Conservation (phyloP, 75 land plant genomes). For the Larix kaempferi region DNA sequence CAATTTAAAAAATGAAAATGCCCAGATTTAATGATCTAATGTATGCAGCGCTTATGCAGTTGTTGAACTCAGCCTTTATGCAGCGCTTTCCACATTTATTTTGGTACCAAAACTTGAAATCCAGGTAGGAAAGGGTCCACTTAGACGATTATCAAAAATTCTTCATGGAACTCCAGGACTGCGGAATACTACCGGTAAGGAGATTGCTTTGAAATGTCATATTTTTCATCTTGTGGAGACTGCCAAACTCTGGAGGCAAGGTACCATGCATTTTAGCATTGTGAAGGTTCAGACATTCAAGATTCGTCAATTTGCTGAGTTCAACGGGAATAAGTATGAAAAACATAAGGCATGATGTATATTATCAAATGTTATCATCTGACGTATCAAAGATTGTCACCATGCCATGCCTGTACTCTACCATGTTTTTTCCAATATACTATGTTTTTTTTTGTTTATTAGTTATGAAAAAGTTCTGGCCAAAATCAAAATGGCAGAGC, state of each 20-base stretch:
- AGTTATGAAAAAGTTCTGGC: too few relatives aligned
- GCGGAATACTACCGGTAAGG: neutral
- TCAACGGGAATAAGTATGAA: constrained; percentile 6
- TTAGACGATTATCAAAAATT: neutral
- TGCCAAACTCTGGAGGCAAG: constrained; percentile 3
- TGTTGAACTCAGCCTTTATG: too few relatives aligned
- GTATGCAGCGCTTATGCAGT: too few relatives aligned
- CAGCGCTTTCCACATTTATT: neutral
- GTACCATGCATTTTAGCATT: constrained; percentile 2
- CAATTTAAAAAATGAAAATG: too few relatives aligned
- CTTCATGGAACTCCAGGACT: constrained; percentile 2
- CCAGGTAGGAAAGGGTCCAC: constrained; percentile 10
- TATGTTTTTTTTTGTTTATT: too few relatives aligned
- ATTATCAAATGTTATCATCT: too few relatives aligned
- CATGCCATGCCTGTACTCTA: too few relatives aligned
- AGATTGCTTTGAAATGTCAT: neutral
- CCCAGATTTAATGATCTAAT: too few relatives aligned
- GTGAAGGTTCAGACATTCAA: constrained; percentile 2
- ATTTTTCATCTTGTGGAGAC: constrained; percentile 1
- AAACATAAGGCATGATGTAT: too few relatives aligned
- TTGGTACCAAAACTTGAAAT: neutral
- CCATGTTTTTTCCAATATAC: too few relatives aligned
- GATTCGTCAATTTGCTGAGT: constrained; percentile 1
- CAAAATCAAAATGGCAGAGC: too few relatives aligned
- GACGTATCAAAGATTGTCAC: too few relatives aligned